These are phyloP conservation scores for Blakeslea trispora DNA, from an alignment of 371 early-diverging fungal genomes.

Conservation along the genomic window DNA sequence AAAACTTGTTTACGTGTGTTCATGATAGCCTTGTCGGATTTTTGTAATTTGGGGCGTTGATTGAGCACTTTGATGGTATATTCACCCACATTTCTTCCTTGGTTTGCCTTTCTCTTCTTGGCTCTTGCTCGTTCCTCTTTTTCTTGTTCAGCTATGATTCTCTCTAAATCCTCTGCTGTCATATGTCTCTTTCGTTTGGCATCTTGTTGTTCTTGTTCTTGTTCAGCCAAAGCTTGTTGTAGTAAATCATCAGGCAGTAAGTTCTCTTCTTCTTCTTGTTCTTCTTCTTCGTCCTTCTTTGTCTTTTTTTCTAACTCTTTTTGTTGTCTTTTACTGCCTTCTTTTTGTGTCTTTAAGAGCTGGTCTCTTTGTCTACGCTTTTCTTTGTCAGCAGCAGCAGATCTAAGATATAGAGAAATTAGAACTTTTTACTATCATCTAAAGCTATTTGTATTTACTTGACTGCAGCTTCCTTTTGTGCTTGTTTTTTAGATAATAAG, in stretches of 20 bases:
- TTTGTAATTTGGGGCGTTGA: constrained; percentile 41
- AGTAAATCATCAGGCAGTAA: constrained; percentile 39
- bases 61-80: constrained; percentile 53
- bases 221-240: constrained; percentile 37
- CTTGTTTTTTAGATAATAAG: constrained; percentile 26
- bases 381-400: constrained; percentile 39
- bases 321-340: constrained; percentile 37
- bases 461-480: constrained; percentile 43
- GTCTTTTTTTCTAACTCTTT: constrained; percentile 28
- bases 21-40: constrained; percentile 25
- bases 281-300: constrained; percentile 18
- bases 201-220: constrained; percentile 38
- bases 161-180: constrained; percentile 51
- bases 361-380: constrained; percentile 48
- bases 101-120: constrained; percentile 25
- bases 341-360: constrained; percentile 49
- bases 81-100: constrained; percentile 42
- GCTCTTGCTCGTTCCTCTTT: constrained; percentile 34
- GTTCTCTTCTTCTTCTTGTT: constrained; percentile 16
- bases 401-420: constrained; percentile 13
- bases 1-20: constrained; percentile 31
- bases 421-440: background rate
- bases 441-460: constrained; percentile 24
- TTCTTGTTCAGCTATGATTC: constrained; percentile 49
- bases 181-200: constrained; percentile 43